Percentiles rank a stretch among this genome's conserved stretches.
Evolutionary conservation across 805 yeast species (phyloP).

Genomic region (Candida sakaeoensis): DNA sequence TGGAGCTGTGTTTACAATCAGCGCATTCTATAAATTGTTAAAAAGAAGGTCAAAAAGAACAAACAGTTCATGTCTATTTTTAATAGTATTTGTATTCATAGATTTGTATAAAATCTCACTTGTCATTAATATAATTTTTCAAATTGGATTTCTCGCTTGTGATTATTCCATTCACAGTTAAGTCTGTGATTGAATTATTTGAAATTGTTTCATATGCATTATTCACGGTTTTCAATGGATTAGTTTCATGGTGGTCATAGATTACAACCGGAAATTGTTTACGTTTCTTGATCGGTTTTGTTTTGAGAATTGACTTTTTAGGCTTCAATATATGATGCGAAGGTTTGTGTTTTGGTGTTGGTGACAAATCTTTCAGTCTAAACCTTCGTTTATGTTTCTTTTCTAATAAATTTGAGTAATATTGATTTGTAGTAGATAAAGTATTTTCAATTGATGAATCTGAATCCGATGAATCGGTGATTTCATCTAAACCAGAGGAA

Average conservation of each 20-base stretch:
- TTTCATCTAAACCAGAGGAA: slow-evolving; percentile 23
- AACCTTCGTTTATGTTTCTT: slow-evolving; percentile 3
- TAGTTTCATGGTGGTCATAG: slow-evolving; percentile 7
- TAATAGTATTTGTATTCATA: too few relatives aligned
- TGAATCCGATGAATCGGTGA: slow-evolving; percentile 9
- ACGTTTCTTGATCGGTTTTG: slow-evolving; percentile 1
- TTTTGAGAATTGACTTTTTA: slow-evolving; percentile 37
- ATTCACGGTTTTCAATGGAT: slow-evolving; percentile 11
- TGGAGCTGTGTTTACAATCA: too few relatives aligned
- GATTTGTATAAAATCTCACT: too few relatives aligned
- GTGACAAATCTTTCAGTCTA: slow-evolving; percentile 16
- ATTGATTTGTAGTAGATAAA: slow-evolving; percentile 18
- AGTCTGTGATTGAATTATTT: slow-evolving; percentile 7
- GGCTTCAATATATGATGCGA: slow-evolving; percentile 41
- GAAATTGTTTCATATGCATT: slow-evolving; percentile 10
- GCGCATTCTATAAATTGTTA: too few relatives aligned
- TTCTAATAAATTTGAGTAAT: slow-evolving; percentile 13
- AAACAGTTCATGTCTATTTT: too few relatives aligned
- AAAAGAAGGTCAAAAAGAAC: too few relatives aligned
- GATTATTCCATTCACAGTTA: slow-evolving; percentile 10
- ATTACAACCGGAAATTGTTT: slow-evolving; percentile 1
- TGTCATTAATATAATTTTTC: slow-evolving; percentile 9
- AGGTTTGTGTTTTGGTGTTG: slow-evolving; percentile 40
- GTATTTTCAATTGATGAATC: slow-evolving; percentile 13
- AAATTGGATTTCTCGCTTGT: slow-evolving; percentile 6